Evolutionary conservation across 306 rosid genomes (phyloP).

Genomic region (Vigna reflexopilosa): DNA sequence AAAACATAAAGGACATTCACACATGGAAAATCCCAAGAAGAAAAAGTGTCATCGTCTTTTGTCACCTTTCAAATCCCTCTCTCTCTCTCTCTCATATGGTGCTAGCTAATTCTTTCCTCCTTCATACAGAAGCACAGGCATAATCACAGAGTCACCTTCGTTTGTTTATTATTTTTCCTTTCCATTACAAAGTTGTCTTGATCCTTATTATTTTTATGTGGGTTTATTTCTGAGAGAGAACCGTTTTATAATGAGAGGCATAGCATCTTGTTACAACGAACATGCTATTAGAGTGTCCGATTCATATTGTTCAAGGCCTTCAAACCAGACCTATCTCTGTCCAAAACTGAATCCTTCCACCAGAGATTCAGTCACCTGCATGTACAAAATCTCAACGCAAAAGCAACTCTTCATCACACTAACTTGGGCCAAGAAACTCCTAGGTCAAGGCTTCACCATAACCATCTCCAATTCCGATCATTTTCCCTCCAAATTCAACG

Average conservation of each 20-base stretch:
- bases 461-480: constrained; percentile 29
- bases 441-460: constrained; percentile 58
- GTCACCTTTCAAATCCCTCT: constrained; percentile 39
- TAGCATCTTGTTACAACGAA: constrained; percentile 88
- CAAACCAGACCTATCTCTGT: constrained; percentile 53
- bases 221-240: constrained; percentile 23
- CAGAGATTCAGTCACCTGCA: constrained; percentile 57
- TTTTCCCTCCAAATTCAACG: constrained; percentile 25
- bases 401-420: constrained; percentile 53
- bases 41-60: constrained; percentile 36
- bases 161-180: constrained; percentile 30
- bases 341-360: constrained; percentile 60
- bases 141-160: constrained; percentile 4
- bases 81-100: constrained; percentile 9
- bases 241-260: constrained; percentile 59
- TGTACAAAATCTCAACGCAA: constrained; percentile 60
- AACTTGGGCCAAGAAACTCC: constrained; percentile 62
- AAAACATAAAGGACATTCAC: constrained; percentile 47
- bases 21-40: constrained; percentile 46
- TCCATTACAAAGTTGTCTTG: constrained; percentile 18
- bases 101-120: constrained; percentile 45
- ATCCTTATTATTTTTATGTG: constrained; percentile 42
- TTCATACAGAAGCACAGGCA: constrained; percentile 39
- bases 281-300: constrained; percentile 82
- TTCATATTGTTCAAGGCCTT: constrained; percentile 86